These are phyloP conservation scores for Thymus mandschuricus DNA, from an alignment of 257 asterid genomes.

Conservation along the genomic window DNA sequence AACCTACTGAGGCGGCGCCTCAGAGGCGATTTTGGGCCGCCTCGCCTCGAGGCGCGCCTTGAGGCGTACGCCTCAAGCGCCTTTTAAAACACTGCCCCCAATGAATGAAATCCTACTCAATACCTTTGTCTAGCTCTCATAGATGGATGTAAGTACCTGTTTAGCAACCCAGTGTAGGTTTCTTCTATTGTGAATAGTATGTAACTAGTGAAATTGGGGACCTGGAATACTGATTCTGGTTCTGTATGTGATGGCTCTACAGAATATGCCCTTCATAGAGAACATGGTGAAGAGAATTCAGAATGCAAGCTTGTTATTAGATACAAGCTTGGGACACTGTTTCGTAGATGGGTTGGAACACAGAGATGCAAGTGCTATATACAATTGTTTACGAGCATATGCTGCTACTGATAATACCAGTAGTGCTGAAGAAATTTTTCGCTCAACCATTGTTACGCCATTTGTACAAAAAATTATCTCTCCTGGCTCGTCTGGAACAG, in stretches of 20 bases:
- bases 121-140: neutral
- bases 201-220: constrained; percentile 10
- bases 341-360: constrained; percentile 91
- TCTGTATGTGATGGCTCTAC: constrained; percentile 63
- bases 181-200: neutral
- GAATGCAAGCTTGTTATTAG: constrained; percentile 73
- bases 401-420: constrained; percentile 90
- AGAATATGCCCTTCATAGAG: constrained; percentile 92
- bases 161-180: neutral
- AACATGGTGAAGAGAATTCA: constrained; percentile 96
- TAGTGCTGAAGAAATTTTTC: constrained; percentile 87
- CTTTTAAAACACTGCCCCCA: too few species aligned
- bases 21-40: too few species aligned
- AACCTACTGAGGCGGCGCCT: too few species aligned
- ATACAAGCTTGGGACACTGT: constrained; percentile 87
- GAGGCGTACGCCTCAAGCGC: too few species aligned
- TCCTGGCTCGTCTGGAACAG: constrained; percentile 43
- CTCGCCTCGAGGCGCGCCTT: too few species aligned
- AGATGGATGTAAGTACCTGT: neutral
- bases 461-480: constrained; percentile 65
- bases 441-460: constrained; percentile 72
- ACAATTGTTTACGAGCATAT: constrained; percentile 97
- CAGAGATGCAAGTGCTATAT: constrained; percentile 81
- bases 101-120: neutral
- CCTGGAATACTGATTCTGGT: constrained; percentile 43